These are phyloP conservation scores for Colletotrichum agaves DNA, from an alignment of 2,329 filamentous ascomycete species.

Conservation along the genomic window DNA sequence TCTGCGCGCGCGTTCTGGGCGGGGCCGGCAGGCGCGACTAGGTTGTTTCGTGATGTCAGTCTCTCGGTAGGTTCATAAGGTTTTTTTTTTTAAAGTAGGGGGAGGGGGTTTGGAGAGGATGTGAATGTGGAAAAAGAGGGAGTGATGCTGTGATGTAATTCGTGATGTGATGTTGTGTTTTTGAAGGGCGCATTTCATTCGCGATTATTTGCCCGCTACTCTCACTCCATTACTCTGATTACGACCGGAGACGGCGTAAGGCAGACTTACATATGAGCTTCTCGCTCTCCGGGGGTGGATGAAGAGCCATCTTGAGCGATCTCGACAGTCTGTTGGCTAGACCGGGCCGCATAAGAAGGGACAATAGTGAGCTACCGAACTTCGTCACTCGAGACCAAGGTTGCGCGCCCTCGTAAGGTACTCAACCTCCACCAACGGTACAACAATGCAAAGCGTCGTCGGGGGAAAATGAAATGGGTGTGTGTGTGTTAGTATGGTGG, in stretches of 20 bases:
- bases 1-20: constrained; percentile 72
- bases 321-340: constrained; percentile 24
- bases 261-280: constrained; percentile 65
- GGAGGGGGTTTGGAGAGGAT: constrained; percentile 1
- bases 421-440: background rate
- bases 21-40: constrained; percentile 72
- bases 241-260: no score
- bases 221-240: background rate
- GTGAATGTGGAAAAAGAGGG: background rate
- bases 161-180: no score
- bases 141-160: no score
- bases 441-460: no score
- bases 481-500: no score
- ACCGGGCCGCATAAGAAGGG: constrained; percentile 24
- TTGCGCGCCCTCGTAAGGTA: background rate
- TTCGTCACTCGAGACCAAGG: no score
- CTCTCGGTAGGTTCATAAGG: no score
- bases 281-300: constrained; percentile 50
- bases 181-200: background rate
- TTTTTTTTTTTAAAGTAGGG: no score
- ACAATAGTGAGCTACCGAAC: no score
- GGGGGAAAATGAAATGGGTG: no score
- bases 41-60: constrained; percentile 27
- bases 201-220: background rate
- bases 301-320: constrained; percentile 55